Percentiles rank a stretch among this genome's conserved stretches.
These are phyloP conservation scores for Notholithocarpus densiflorus DNA, from an alignment of 306 rosid species.

Conservation along the genomic window DNA sequence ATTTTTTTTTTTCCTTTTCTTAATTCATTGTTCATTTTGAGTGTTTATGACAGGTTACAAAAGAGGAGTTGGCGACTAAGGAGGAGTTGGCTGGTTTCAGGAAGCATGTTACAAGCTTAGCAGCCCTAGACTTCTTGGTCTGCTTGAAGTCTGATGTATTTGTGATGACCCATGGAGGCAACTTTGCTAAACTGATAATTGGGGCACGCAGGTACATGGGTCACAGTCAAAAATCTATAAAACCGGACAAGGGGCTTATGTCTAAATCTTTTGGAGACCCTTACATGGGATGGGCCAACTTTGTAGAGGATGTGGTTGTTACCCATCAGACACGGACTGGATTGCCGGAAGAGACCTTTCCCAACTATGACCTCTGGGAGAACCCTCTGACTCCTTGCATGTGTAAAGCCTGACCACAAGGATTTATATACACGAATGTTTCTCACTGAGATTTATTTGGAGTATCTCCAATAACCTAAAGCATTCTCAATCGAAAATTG, in stretches of 20 bases:
- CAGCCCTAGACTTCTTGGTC: conserved; percentile 96
- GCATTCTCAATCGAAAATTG: conserved; percentile 4
- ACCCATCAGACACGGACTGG: conserved; percentile 91
- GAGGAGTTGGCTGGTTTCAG: conserved; percentile 82
- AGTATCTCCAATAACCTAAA: conserved; percentile 21
- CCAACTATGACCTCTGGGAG: conserved; percentile 95
- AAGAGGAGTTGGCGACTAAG: conserved; percentile 87
- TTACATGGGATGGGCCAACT: conserved; percentile 96
- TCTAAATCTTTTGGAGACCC: conserved; percentile 99
- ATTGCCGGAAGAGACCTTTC: conserved; percentile 90
- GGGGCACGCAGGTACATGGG: conserved; percentile 99
- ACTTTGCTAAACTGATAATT: conserved; percentile 92
- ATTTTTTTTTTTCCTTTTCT: neutral
- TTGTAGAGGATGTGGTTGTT: conserved; percentile 84
- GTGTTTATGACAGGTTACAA: conserved; percentile 62
- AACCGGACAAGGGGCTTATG: conserved; percentile 98
- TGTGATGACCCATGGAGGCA: conserved; percentile 99
- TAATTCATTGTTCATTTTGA: neutral
- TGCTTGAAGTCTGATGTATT: conserved; percentile 98
- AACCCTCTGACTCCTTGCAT: conserved; percentile 97
- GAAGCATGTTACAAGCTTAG: conserved; percentile 97
- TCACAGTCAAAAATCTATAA: conserved; percentile 84
- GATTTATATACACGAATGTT: conserved; percentile 20
- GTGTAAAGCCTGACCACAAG: conserved; percentile 72
- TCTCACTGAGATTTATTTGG: conserved; percentile 18